Percentiles rank a stretch among this genome's conserved stretches.
Conservation (phyloP, 257 asterid genomes). For the Echium plantagineum region DNA sequence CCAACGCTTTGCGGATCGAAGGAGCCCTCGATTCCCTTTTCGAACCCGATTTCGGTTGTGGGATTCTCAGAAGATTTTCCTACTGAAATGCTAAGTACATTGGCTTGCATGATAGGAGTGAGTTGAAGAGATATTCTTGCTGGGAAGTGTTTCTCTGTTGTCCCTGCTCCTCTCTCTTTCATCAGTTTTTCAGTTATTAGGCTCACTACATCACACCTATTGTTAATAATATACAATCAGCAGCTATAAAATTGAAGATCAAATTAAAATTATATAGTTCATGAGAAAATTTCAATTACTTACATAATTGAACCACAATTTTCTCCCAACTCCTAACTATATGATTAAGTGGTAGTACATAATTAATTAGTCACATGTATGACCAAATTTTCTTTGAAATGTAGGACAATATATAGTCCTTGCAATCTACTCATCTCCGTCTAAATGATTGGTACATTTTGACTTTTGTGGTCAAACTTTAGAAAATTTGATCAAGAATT, state of each 20-base stretch:
- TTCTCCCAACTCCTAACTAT: too few relatives aligned
- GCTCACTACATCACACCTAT: conserved; percentile 61
- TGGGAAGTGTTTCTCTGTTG: conserved; percentile 47
- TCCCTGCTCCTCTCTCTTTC: conserved; percentile 44
- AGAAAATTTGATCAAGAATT: too few relatives aligned
- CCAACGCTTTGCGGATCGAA: conserved; percentile 57
- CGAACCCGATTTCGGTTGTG: conserved; percentile 36
- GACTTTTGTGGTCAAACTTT: too few relatives aligned
- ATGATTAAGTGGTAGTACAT: too few relatives aligned
- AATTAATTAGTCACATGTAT: too few relatives aligned
- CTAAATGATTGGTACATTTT: too few relatives aligned
- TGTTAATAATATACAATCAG: neutral
- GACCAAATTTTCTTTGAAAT: too few relatives aligned
- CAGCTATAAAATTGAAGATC: neutral
- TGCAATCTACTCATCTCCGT: too few relatives aligned
- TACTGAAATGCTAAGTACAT: conserved; percentile 52
- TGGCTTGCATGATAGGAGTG: conserved; percentile 49
- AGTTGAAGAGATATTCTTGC: conserved; percentile 57
- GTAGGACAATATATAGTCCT: too few relatives aligned
- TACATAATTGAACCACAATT: too few relatives aligned
- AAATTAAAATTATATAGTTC: neutral
- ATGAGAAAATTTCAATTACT: too few relatives aligned
- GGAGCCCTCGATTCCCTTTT: conserved; percentile 51
- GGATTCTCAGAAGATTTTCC: conserved; percentile 74
- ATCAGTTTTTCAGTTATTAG: conserved; percentile 44